Base-by-base conservation (phyloP, 768 basidiomycete genomes). In the Tulasnella sp. region DNA sequence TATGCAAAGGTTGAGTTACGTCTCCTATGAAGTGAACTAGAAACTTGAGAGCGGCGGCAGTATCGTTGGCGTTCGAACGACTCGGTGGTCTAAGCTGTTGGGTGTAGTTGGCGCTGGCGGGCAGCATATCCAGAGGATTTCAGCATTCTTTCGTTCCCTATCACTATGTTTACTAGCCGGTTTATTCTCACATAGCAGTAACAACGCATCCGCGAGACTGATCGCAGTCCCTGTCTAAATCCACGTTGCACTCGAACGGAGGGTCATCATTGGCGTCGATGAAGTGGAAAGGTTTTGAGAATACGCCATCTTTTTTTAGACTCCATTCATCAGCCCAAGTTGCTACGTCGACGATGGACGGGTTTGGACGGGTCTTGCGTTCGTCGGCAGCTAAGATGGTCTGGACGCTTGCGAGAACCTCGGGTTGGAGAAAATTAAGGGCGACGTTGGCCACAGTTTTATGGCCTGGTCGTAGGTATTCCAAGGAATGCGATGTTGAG, bases 21-120 rank as follows among this genome's bases (percentile, higher is more conserved):
- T 77, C 77, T 7, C 52, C 77, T 31, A 77, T 34, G 36, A 77
- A 75, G 45, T 77, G 77, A 1, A 77, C 67, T 7, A 77, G 5
- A 40, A 67, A 76, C 40, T 76, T 76, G 19, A 76, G 75, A 11
- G 75, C 70, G 8, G 49, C 38, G 25, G 76, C 67, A 0, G n/a
- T 72, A 14, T 72, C 49, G 14, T 52, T 31, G 3, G 34, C 31
- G 9, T 74, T 39, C 9, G 42, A 3, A 6, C 52, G 29, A n/a
- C 31, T 74, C 12, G 6, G 37, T 15, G 0, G 1, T 1, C 25
- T 14, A 19, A 38, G 39, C 17, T 38, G 42, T 37, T 29, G 29
- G 42, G 34, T 42, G 31, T 70, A 36, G 8, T 49, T 39, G 4
- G 40, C 34, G 22, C 39, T 72, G 25, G 3, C 12, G 45, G 1